Evolutionary conservation across 2,329 filamentous ascomycete genomes (phyloP), one percentile per base, ranked within the genome.

Genomic region (Colletotrichum tanaceti): DNA sequence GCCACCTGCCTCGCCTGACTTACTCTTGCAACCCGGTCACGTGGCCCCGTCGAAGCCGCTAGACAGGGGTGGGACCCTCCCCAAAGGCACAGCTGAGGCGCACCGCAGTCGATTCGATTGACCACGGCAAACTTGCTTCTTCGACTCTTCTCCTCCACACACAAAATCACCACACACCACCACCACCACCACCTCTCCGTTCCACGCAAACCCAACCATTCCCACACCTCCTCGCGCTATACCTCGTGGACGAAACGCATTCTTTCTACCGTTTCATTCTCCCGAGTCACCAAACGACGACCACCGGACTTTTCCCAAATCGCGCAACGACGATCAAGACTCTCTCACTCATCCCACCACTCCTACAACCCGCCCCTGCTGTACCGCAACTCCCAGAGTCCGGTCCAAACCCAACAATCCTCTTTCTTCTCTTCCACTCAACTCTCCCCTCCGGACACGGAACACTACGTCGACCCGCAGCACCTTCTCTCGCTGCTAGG

Each of bases 231-330:
- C 62, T 59, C 54, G 63, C 66, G 66, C 63, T 61, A 43, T 63
- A 49, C 38, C 66, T 69, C 66, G 63, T 55, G 66, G 63, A 69
- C 62, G 66, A 69, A 69, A 69, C 66, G 60, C 66, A 66, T 66
- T 65, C 32, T 59, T 59, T 28, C 2, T n/a, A 53, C 60, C 65
- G 65, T 65, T 68, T 68, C 65, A 65, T 53, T 68, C 65, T 44
- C 54, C 53, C 65, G 60, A 68, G 60, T 65, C 16, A 63, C 38
- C 64, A 63, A 63, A 54, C 54, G 41, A 68, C 49, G 14, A 66
- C 39, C 44, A 32, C 16, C 50, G 55, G 44, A 61, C 49, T 35
- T 35, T 35, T 41, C 39, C 55, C 53, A 58, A 68, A 53, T 60
- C 49, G 65, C 68, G 61, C 60, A 57, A n/a, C 41, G 18, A 47